A percentile compares a stretch with the other conserved stretches of the same genome.
phyloP scores from a whole-genome alignment of 192 early-diverging fungal genomes.

The Backusella westeae region DNA sequence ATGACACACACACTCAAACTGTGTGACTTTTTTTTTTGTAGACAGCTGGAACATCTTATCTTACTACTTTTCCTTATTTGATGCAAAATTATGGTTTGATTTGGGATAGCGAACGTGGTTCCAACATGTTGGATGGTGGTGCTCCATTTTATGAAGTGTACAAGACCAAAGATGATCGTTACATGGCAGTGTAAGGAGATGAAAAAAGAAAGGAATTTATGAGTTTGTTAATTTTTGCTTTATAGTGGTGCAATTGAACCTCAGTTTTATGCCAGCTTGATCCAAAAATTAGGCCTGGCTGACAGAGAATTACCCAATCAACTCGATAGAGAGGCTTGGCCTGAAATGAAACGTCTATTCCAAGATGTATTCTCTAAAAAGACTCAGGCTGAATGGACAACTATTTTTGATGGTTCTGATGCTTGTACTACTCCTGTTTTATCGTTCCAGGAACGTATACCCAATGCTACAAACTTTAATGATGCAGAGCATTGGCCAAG shows the following conservation, averaged over 20 bases:
- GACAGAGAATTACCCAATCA: slow-evolving; percentile 42
- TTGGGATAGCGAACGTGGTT: slow-evolving; percentile 52
- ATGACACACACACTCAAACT: not conserved
- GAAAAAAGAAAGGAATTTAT: not conserved
- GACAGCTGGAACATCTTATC: slow-evolving; percentile 52
- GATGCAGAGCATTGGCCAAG: slow-evolving; percentile 31
- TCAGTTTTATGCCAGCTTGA: slow-evolving; percentile 57
- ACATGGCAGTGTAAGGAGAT: slow-evolving; percentile 55
- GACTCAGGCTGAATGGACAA: slow-evolving; percentile 62
- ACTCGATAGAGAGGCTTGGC: slow-evolving; percentile 53
- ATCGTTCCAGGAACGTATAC: slow-evolving; percentile 31
- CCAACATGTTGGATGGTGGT: slow-evolving; percentile 62
- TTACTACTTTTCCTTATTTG: slow-evolving; percentile 59
- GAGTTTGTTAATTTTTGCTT: not conserved
- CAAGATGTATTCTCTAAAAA: slow-evolving; percentile 46
- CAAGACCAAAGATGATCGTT: slow-evolving; percentile 61
- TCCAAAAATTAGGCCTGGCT: slow-evolving; percentile 44
- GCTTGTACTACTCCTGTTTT: slow-evolving; percentile 68
- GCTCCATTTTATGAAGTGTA: slow-evolving; percentile 70
- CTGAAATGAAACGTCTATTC: slow-evolving; percentile 48
- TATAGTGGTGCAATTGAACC: slow-evolving; percentile 58
- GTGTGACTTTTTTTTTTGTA: not conserved
- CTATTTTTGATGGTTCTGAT: slow-evolving; percentile 58
- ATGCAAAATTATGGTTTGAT: slow-evolving; percentile 53
- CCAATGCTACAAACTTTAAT: slow-evolving; percentile 10